Evolutionary conservation across 75 land plant species (phyloP), one percentile per base, ranked within the genome.

Genomic region (Chamaecyparis obtusa): DNA sequence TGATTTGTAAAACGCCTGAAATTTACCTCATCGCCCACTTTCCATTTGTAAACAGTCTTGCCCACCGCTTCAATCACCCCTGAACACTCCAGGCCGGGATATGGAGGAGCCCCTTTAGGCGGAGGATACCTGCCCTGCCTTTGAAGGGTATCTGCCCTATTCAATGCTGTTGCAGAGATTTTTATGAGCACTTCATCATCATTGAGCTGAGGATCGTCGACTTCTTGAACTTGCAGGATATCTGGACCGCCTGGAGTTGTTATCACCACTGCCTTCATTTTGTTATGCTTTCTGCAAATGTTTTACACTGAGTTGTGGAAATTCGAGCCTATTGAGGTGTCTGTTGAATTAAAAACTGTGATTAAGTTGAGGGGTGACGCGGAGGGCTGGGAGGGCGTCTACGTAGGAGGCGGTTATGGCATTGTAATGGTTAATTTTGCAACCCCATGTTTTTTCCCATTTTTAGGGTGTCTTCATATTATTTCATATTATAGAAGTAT

Each of bases 11-110:
- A 24, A 27, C 9, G 9, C n/a, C 27, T 64, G 69, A 74, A 30
- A 55, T 44, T 6, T 37, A 97, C 99, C 96, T 96, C 92, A 83
- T 98, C 99, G 78, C 99, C 99, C 43, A 94, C 86, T 89, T 95
- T 96, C 99, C 98, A 98, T 6, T 91, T 88, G 41, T 86, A 24
- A 17, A 96, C 99, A 27, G 85, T 86, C 35, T 78, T 88, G 1
- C 97, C 99, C 27, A 98, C 94, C 14, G 92, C 86, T 69, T 93
- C 89, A 83, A 98, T 89, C 54, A 91, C 91, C 56, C 99, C 99
- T 36, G 99, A 98, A 88, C 99, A 96, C 77, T 98, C 99, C 39
- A 98, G 94, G 49, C 99, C 99, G 9, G 92, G 99, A 48, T 91
- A 93, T 5, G 91, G 90, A 35, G 96, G 90, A 15, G 93, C 96